Conservation (phyloP, 768 basidiomycete species). For the Tulasnella sp. region DNA sequence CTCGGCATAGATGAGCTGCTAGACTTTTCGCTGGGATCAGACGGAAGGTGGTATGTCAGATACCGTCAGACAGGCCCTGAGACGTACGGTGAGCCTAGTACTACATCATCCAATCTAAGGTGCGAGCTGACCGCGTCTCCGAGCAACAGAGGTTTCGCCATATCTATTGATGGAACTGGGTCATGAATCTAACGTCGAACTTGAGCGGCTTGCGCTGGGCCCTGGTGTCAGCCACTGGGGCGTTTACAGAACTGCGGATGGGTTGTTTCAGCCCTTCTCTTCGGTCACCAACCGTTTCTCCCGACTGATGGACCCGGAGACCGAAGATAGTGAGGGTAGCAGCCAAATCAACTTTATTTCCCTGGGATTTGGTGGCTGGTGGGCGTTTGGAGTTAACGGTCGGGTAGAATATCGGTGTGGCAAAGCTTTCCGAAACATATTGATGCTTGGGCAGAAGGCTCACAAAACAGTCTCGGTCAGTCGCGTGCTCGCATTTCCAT, state of each 20-base stretch:
- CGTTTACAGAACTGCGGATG: background rate
- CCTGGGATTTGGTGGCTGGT: background rate
- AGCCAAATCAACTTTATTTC: background rate
- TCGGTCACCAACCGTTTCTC: background rate
- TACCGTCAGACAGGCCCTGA: no score
- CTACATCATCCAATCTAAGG: no score
- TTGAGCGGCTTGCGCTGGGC: constrained; percentile 15
- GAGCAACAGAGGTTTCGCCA: background rate
- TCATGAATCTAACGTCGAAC: background rate
- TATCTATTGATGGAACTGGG: background rate
- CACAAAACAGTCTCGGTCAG: background rate
- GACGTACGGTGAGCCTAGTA: no score
- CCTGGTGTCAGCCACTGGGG: constrained; percentile 3
- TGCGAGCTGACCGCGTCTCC: background rate
- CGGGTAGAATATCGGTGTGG: background rate
- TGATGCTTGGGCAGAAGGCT: background rate
- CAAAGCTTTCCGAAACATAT: background rate
- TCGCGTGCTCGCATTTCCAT: background rate
- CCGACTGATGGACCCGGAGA: background rate
- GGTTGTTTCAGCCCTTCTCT: background rate
- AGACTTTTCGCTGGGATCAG: no score
- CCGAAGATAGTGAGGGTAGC: background rate
- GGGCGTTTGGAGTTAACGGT: background rate
- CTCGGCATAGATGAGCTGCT: no score
- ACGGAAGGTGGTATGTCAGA: no score